Base-by-base conservation (phyloP, 768 basidiomycete species). In the Dentipellis fragilis region DNA sequence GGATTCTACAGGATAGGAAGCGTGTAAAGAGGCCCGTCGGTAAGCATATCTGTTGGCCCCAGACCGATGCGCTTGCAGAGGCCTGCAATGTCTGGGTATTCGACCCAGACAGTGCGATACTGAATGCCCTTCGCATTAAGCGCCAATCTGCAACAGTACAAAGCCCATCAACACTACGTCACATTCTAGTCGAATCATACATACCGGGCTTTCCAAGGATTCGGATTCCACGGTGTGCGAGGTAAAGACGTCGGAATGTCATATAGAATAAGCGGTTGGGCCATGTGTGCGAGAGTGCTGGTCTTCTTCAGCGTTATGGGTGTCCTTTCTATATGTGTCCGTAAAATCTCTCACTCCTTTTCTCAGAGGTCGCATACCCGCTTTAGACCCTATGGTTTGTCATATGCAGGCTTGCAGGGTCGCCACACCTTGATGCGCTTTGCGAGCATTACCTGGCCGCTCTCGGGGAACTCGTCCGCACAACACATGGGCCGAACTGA, bases 1-100 rank as follows among this genome's bases (percentile, higher is more conserved):
- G 56, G 55, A 37, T 64, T 64, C 17, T 60, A n/a, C 35, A 65
- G 57, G 29, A 56, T 56, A 7, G 65, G 65, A 21, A 65, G 54
- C 10, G 60, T 65, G 52, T 65, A 65, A 40, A 57, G 57, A 1
- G 63, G 68, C 11, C 54, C 51, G 1, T 69, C 72, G 52, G 72
- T 69, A 22, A 60, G 54, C 52, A 65, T 23, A 3, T 29, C 46
- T 0, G 72, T 75, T 16, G 40, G 21, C 9, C 48, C 39, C 12
- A 53, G 55, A 17, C 59, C 59, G 19, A 61, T 34, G 9, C 22
- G 17, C 22, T 49, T 49, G 17, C 48, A 49, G 14, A 49, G 48
- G 2, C 22, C 5, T 34, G 52, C 55, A 40, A 64, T 64, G 49
- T 62, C 59, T 8, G 61, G 57, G 54, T 60, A 64, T 49, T 62